Evolutionary conservation across 352 stramenopile genomes (phyloP).

Genomic region (Globisporangium perplexum): DNA sequence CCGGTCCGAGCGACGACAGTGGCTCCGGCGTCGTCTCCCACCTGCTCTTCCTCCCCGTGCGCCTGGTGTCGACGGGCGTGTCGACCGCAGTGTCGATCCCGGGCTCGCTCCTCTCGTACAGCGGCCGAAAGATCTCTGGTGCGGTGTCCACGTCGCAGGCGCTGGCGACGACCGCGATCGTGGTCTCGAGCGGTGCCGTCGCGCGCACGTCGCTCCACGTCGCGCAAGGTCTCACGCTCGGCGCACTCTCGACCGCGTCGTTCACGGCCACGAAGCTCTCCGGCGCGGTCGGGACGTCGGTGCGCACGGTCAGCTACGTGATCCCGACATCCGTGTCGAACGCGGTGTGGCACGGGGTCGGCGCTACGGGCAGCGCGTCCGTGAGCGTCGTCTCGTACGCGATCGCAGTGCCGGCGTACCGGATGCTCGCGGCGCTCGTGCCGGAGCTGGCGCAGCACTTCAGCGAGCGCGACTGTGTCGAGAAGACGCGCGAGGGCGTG

Average conservation of each 20-base stretch:
- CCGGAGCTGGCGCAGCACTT: conserved; percentile 37
- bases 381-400: conserved; percentile 52
- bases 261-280: conserved; percentile 46
- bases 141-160: conserved; percentile 54
- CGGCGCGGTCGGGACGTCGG: conserved; percentile 44
- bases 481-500: conserved; percentile 39
- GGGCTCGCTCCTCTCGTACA: conserved; percentile 37
- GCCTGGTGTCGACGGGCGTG: conserved; percentile 48
- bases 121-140: conserved; percentile 49
- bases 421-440: conserved; percentile 44
- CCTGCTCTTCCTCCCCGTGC: conserved; percentile 55
- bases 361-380: conserved; percentile 50
- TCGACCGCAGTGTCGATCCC: conserved; percentile 53
- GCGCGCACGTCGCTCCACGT: conserved; percentile 51
- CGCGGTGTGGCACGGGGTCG: conserved; percentile 55
- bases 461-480: conserved; percentile 49
- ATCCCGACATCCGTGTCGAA: conserved; percentile 61
- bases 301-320: conserved; percentile 42
- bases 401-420: conserved; percentile 64
- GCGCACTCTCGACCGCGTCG: conserved; percentile 47
- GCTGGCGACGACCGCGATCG: conserved; percentile 48
- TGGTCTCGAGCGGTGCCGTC: conserved; percentile 41
- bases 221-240: conserved; percentile 35
- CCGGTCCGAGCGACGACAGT: neutral
- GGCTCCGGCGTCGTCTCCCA: conserved; percentile 30